Base-by-base conservation (phyloP, 495 filamentous ascomycete species). In the Bombardia bombarda region DNA sequence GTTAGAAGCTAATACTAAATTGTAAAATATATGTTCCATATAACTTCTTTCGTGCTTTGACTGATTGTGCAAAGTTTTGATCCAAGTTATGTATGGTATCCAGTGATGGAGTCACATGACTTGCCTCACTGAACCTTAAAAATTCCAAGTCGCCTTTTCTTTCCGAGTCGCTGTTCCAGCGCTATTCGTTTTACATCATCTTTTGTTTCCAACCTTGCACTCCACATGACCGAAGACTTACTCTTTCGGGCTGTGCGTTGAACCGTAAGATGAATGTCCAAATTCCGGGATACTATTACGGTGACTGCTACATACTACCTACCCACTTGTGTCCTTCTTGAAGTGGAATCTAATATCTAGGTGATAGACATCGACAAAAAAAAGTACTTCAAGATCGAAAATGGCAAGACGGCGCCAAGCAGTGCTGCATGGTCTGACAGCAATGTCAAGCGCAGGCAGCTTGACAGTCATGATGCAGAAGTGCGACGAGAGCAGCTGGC, bases 321-420 rank as follows among this genome's bases (percentile, higher is more conserved):
- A 13, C 3, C 21, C 43, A 9, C 7, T 23, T 43, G 17, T 23
- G 20, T 24, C 13, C 26, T 20, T 16, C 28, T 45, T 8, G 12
- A 10, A 9, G 2, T 12, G 26, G 7, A 7, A 3, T 17, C 24
- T 18, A 7, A 19, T 45, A n/a, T 1, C 23, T 21, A 7, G 18
- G 24, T 16, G 30, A 1, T 24, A 72, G 73, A 77, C 40, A 14
- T 47, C 3, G 56, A 51, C 13, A 73, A 65, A 47, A 43, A 52
- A 18, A 69, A 66, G 14, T 76, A 75, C 52, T 77, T 74, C 55
- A 68, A 64, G 40, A 57, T 75, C 32, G 62, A 72, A 50, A 43
- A 22, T 25, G 25, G 18, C 42, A 42, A 32, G n/a, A 65, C 61
- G 0, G 61, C 66, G 6, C 62, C 68, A 0, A 10, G 8, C 0